Percentiles rank a stretch among this genome's conserved stretches.
phyloP scores from a whole-genome alignment of 306 rosid genomes.

The Dicorynia guianensis region DNA sequence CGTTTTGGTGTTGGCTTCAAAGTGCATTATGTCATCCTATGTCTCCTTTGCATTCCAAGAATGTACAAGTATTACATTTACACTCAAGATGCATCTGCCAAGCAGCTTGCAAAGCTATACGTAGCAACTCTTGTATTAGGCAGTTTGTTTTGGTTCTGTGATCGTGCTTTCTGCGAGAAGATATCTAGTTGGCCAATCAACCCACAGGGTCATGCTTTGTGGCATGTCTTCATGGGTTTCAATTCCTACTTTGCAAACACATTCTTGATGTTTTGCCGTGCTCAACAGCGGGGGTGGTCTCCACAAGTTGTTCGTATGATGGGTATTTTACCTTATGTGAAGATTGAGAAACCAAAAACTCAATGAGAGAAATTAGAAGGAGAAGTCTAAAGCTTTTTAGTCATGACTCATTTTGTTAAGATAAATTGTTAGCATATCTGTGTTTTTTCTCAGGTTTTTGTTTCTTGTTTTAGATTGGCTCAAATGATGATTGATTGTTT shows the following conservation, averaged over 20 bases:
- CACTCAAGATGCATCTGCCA: slow-evolving; percentile 75
- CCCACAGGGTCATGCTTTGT: slow-evolving; percentile 88
- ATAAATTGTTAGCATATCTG: slow-evolving; percentile 39
- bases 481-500: slow-evolving; percentile 41
- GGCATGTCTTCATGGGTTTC: slow-evolving; percentile 90
- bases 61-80: slow-evolving; percentile 84
- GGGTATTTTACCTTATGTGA: slow-evolving; percentile 80
- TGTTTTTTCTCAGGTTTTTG: slow-evolving; percentile 18
- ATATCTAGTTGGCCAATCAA: slow-evolving; percentile 69
- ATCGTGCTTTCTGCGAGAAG: slow-evolving; percentile 70
- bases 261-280: slow-evolving; percentile 90
- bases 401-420: slow-evolving; percentile 43
- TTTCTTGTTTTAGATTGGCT: slow-evolving; percentile 44
- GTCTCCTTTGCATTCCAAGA: slow-evolving; percentile 82
- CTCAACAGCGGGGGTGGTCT: slow-evolving; percentile 82
- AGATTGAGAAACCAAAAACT: slow-evolving; percentile 84
- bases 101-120: slow-evolving; percentile 70
- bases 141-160: slow-evolving; percentile 71
- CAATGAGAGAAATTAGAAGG: slow-evolving; percentile 57
- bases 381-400: slow-evolving; percentile 44
- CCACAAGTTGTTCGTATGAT: slow-evolving; percentile 66
- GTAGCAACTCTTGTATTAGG: slow-evolving; percentile 64
- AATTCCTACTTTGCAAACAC: slow-evolving; percentile 84
- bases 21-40: slow-evolving; percentile 70
- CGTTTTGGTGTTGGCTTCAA: slow-evolving; percentile 71